Evolutionary conservation across 2,329 filamentous ascomycete genomes (phyloP).

Genomic region (Calonectria hawksworthii): DNA sequence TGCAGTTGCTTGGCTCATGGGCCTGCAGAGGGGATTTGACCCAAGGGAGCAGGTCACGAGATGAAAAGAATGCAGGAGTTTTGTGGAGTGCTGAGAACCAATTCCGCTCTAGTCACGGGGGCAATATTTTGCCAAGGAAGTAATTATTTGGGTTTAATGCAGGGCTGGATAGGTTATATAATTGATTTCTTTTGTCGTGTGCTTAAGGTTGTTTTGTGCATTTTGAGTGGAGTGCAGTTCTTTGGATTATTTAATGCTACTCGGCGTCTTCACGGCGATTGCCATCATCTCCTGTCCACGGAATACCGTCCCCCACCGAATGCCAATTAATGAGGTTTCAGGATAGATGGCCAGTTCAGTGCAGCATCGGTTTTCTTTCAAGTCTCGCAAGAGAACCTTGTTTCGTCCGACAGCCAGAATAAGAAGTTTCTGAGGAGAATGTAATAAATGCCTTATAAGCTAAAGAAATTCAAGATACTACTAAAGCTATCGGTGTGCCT

Average conservation of each 20-base stretch:
- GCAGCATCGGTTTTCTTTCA: too few relatives aligned
- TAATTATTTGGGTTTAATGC: constrained; percentile 11
- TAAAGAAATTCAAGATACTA: too few relatives aligned
- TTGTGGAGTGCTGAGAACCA: background rate
- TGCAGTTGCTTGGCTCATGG: background rate
- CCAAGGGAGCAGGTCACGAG: background rate
- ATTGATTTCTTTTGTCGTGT: background rate
- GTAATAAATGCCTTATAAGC: too few relatives aligned
- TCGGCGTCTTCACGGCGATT: too few relatives aligned
- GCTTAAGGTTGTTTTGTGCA: background rate
- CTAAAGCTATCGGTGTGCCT: too few relatives aligned
- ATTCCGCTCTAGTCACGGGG: background rate
- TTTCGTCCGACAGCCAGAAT: too few relatives aligned
- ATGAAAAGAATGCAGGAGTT: background rate
- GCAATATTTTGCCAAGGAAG: background rate
- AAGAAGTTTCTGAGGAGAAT: too few relatives aligned
- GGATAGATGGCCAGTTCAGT: too few relatives aligned
- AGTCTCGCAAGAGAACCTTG: too few relatives aligned
- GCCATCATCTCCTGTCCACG: too few relatives aligned
- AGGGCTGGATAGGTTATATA: constrained; percentile 3
- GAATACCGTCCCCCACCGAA: too few relatives aligned
- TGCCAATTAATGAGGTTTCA: too few relatives aligned
- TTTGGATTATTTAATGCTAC: background rate
- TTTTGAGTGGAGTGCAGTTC: background rate
- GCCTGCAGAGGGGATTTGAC: background rate